Evolutionary conservation across 108 stramenopile species (phyloP).

Genomic region (Cyclostephanos tholiformis): DNA sequence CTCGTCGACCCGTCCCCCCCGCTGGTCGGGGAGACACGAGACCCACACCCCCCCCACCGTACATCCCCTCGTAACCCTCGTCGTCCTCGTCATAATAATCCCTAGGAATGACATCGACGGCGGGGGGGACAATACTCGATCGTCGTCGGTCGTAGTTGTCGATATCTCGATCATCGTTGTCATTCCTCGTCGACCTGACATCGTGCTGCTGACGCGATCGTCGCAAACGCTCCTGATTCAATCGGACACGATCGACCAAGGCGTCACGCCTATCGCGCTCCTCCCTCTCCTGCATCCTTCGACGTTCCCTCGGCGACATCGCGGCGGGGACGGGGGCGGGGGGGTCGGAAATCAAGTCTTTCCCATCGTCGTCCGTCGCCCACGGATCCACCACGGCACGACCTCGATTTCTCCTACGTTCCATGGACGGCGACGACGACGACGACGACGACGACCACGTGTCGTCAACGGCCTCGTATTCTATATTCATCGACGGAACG

Average conservation of each 20-base stretch:
- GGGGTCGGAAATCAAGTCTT: neutral
- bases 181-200: too few species aligned
- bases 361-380: constrained; percentile 43
- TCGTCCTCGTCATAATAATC: constrained; percentile 65
- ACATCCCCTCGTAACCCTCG: constrained; percentile 51
- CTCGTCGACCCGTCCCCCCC: constrained; percentile 41
- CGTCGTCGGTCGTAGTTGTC: neutral
- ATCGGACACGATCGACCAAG: too few species aligned
- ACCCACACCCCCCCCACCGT: constrained; percentile 19
- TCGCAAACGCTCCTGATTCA: too few species aligned
- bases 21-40: constrained; percentile 65
- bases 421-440: constrained; percentile 16
- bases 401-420: constrained; percentile 35
- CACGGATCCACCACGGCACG: constrained; percentile 55
- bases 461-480: constrained; percentile 29
- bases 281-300: neutral
- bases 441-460: constrained; percentile 14
- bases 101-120: constrained; percentile 5
- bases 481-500: too few species aligned
- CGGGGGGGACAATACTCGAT: neutral
- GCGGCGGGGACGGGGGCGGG: neutral
- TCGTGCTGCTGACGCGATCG: neutral
- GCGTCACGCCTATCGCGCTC: too few species aligned
- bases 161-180: neutral
- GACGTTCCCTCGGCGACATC: neutral